Evolutionary conservation across 2,329 filamentous ascomycete genomes (phyloP).

Genomic region (Cordyceps farinosa): DNA sequence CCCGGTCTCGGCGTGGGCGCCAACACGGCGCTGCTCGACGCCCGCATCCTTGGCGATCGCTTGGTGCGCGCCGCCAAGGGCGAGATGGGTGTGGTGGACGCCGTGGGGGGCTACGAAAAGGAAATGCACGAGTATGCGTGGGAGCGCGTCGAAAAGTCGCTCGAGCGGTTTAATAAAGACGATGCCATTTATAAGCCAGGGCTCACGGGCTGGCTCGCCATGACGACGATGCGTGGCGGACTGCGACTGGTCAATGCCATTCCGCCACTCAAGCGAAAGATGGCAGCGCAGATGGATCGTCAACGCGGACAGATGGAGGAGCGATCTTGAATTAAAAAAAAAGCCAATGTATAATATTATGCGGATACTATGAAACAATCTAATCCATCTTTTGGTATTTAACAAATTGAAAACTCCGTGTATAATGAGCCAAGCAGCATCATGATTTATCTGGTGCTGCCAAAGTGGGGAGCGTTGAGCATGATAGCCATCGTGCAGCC

Average conservation of each 20-base stretch:
- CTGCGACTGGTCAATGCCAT: slow-evolving; percentile 17
- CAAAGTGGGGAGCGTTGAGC: slow-evolving; percentile 40
- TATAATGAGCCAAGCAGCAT: background rate
- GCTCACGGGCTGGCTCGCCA: slow-evolving; percentile 13
- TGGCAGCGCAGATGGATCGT: background rate
- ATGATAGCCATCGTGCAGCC: slow-evolving; percentile 39
- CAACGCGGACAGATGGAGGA: slow-evolving; percentile 1
- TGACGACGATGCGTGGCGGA: slow-evolving; percentile 17
- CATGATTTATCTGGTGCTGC: background rate
- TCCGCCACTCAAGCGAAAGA: slow-evolving; percentile 15
- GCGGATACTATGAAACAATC: slow-evolving; percentile 7
- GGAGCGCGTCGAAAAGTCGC: slow-evolving; percentile 20
- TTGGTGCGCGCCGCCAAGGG: slow-evolving; percentile 5
- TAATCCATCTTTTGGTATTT: slow-evolving; percentile 16
- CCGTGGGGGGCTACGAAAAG: slow-evolving; percentile 16
- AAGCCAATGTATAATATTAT: background rate
- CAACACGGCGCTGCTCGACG: slow-evolving; percentile 22
- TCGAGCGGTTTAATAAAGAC: slow-evolving; percentile 19
- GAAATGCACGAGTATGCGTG: slow-evolving; percentile 20
- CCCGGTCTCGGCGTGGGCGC: slow-evolving; percentile 23
- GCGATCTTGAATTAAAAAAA: background rate
- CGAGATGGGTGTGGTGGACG: slow-evolving; percentile 1
- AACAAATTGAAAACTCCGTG: slow-evolving; percentile 3
- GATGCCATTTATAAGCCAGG: slow-evolving; percentile 19
- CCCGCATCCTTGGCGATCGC: slow-evolving; percentile 17